A percentile compares a stretch with the other conserved stretches of the same genome.
These are phyloP conservation scores for Aspergillus diversus DNA, from an alignment of 495 filamentous ascomycete genomes.

Conservation along the genomic window DNA sequence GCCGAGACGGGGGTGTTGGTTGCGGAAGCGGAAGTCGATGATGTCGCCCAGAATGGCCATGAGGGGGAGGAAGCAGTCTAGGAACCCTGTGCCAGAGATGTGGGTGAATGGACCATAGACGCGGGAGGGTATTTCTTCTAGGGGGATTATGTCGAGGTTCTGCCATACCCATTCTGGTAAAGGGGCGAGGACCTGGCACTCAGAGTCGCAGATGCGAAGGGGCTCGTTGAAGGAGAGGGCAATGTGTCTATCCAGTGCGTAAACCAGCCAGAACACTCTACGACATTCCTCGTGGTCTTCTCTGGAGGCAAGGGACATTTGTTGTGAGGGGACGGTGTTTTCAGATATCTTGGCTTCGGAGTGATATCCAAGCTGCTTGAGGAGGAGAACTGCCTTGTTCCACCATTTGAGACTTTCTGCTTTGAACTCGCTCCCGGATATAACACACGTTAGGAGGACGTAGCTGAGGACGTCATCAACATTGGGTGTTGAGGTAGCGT, in stretches of 20 bases:
- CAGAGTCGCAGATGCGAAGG: conserved; percentile 49
- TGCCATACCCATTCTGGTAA: conserved; percentile 39
- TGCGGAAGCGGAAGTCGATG: conserved; percentile 76
- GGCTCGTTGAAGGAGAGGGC: conserved; percentile 55
- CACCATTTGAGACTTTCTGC: conserved; percentile 39
- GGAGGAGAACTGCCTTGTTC: conserved; percentile 30
- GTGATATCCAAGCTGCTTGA: conserved; percentile 13
- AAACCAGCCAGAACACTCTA: conserved; percentile 55
- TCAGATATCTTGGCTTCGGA: conserved; percentile 9
- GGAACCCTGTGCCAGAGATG: conserved; percentile 49
- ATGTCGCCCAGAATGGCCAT: conserved; percentile 85
- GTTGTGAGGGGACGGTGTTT: neutral
- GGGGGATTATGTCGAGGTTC: conserved; percentile 31
- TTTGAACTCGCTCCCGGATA: conserved; percentile 39
- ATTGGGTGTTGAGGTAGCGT: neutral
- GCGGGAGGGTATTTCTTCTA: conserved; percentile 29
- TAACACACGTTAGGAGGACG: conserved; percentile 30
- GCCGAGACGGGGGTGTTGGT: conserved; percentile 69
- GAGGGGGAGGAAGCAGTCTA: conserved; percentile 81
- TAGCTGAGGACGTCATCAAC: conserved; percentile 34
- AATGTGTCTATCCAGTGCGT: conserved; percentile 53
- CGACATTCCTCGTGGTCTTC: conserved; percentile 54
- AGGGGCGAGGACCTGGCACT: conserved; percentile 42
- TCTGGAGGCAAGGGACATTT: conserved; percentile 5
- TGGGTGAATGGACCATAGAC: conserved; percentile 31